Percentiles rank a stretch among this genome's conserved stretches.
Conservation (phyloP, 2,329 filamentous ascomycete genomes). For the Fusarium decemcellulare region DNA sequence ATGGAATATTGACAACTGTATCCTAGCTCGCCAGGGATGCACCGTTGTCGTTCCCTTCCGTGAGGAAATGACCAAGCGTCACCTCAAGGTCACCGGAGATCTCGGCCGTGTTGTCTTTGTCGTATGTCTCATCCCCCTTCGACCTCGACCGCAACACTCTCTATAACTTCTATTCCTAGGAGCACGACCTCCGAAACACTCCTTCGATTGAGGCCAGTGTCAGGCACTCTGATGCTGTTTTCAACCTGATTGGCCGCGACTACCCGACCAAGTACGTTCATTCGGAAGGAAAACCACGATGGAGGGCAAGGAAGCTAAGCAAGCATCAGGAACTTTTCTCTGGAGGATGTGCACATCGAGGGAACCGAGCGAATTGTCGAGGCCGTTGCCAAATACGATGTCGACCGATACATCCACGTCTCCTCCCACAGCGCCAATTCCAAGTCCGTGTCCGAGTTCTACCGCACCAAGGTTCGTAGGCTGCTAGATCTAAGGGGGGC, state of each 20-base stretch:
- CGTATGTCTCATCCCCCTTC: constrained; percentile 61
- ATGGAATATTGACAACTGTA: constrained; percentile 38
- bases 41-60: constrained; percentile 94
- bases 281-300: not conserved
- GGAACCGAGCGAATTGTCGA: constrained; percentile 93
- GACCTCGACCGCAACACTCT: not conserved
- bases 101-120: constrained; percentile 91
- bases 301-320: constrained; percentile 38
- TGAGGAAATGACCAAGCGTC: constrained; percentile 98
- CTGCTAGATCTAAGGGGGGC: not conserved
- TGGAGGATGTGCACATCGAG: constrained; percentile 94
- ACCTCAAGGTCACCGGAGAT: constrained; percentile 96
- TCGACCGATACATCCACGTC: constrained; percentile 96
- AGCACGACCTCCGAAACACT: constrained; percentile 96
- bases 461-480: constrained; percentile 81
- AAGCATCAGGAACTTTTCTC: constrained; percentile 86
- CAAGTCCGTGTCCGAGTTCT: constrained; percentile 89
- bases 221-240: constrained; percentile 96
- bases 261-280: constrained; percentile 89
- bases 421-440: constrained; percentile 93
- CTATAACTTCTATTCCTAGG: constrained; percentile 63
- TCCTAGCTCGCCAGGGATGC: constrained; percentile 88
- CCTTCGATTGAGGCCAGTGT: constrained; percentile 97
- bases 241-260: constrained; percentile 94
- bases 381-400: constrained; percentile 96